These are phyloP conservation scores for Wakefieldia striispora DNA, from an alignment of 768 basidiomycete species.

Conservation along the genomic window DNA sequence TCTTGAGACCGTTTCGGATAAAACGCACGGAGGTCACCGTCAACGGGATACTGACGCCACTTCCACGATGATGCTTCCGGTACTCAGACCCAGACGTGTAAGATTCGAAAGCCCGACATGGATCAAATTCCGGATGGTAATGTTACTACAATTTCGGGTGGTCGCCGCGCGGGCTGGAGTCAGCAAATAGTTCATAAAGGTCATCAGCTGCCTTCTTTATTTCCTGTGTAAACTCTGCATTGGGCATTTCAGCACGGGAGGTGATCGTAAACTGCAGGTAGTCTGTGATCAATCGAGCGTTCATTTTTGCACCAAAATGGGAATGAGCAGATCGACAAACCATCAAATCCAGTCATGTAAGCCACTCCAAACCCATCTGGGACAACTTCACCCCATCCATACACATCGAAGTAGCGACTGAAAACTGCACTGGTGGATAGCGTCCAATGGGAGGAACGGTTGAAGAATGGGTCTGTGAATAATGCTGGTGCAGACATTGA, in stretches of 20 bases:
- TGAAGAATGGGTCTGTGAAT: slow-evolving; percentile 73
- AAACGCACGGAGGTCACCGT: too few species aligned
- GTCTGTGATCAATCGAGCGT: slow-evolving; percentile 43
- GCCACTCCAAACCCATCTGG: slow-evolving; percentile 93
- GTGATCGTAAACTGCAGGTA: slow-evolving; percentile 85
- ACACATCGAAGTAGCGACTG: slow-evolving; percentile 78
- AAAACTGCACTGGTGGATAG: slow-evolving; percentile 88
- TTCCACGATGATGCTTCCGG: too few species aligned
- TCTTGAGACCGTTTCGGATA: too few species aligned
- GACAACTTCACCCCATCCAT: slow-evolving; percentile 97
- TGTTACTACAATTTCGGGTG: slow-evolving; percentile 19
- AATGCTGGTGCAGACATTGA: slow-evolving; percentile 67
- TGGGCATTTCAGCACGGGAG: slow-evolving; percentile 81
- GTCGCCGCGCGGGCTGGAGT: not conserved
- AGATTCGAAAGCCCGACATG: not conserved
- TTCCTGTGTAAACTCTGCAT: slow-evolving; percentile 68
- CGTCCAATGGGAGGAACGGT: slow-evolving; percentile 77
- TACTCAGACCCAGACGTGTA: not conserved
- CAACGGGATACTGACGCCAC: too few species aligned
- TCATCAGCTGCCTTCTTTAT: slow-evolving; percentile 66
- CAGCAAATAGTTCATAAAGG: slow-evolving; percentile 56
- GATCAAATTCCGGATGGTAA: not conserved
- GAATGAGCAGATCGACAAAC: slow-evolving; percentile 36
- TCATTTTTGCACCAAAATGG: not conserved
- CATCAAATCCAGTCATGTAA: slow-evolving; percentile 88